phyloP scores from a whole-genome alignment of 2,329 filamentous ascomycete species.

The Xylaria sp. region DNA sequence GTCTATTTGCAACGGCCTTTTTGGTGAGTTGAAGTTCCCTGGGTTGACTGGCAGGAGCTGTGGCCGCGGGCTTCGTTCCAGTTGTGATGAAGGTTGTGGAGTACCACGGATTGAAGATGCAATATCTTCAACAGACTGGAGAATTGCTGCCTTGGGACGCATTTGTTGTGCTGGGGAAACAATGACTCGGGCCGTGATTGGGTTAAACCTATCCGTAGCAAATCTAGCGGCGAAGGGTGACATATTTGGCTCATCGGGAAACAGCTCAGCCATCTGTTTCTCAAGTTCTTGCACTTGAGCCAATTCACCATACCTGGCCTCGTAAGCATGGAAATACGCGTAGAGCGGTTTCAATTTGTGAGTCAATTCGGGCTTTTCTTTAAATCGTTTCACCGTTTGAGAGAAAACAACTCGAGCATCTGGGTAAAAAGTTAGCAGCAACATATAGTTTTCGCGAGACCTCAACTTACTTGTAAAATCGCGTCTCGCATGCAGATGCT shows the following conservation, averaged over 20 bases:
- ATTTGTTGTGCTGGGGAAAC: slow-evolving; percentile 85
- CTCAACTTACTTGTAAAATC: slow-evolving; percentile 85
- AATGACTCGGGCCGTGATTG: slow-evolving; percentile 82
- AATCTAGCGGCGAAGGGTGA: slow-evolving; percentile 81
- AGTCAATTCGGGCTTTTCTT: slow-evolving; percentile 78
- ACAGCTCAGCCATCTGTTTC: slow-evolving; percentile 92
- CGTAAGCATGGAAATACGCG: slow-evolving; percentile 92
- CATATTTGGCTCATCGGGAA: slow-evolving; percentile 84
- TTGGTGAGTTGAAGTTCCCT: slow-evolving; percentile 61
- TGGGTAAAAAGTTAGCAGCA: slow-evolving; percentile 52
- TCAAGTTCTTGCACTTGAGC: slow-evolving; percentile 91
- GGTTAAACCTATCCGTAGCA: slow-evolving; percentile 79
- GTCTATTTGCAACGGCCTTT: slow-evolving; percentile 71
- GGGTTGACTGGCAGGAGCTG: slow-evolving; percentile 58
- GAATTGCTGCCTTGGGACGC: slow-evolving; percentile 66
- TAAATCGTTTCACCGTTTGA: slow-evolving; percentile 86
- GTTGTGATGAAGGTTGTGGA: slow-evolving; percentile 52
- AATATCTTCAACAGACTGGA: slow-evolving; percentile 66
- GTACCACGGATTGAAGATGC: slow-evolving; percentile 58
- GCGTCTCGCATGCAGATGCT: slow-evolving; percentile 90
- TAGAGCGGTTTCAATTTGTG: slow-evolving; percentile 86
- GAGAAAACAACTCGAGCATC: slow-evolving; percentile 97
- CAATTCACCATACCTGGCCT: slow-evolving; percentile 93
- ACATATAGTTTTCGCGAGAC: slow-evolving; percentile 24
- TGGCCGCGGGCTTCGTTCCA: slow-evolving; percentile 58